Conservation (phyloP, 768 basidiomycete genomes). For the Naganishia vishniacii region DNA sequence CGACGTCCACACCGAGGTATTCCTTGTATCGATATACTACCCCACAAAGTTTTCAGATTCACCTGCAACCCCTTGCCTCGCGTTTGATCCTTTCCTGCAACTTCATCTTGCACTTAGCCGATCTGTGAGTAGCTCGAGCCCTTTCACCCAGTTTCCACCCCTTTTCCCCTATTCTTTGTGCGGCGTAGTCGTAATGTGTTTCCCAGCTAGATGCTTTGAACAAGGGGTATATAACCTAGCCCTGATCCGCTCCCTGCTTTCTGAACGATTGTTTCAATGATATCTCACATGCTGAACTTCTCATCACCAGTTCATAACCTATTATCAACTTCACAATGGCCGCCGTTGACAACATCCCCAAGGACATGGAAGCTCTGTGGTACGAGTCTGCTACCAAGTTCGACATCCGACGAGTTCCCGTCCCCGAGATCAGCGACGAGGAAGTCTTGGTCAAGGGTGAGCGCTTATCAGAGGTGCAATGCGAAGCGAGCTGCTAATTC, state of each 20-base stretch:
- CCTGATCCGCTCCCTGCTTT: neutral
- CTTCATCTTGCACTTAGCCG: neutral
- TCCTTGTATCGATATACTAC: too few relatives aligned
- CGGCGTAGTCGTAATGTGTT: too few relatives aligned
- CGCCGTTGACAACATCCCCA: conserved; percentile 20
- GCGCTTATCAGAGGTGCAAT: conserved; percentile 18
- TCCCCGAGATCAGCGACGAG: conserved; percentile 62
- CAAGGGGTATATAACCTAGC: neutral
- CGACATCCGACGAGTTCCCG: conserved; percentile 62
- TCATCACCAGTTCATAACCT: neutral
- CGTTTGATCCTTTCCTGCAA: conserved; percentile 9
- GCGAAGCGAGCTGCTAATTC: neutral
- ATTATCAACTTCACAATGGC: neutral
- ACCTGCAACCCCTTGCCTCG: too few relatives aligned
- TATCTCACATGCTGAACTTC: too few relatives aligned
- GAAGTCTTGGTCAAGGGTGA: conserved; percentile 71
- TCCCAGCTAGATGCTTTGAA: too few relatives aligned
- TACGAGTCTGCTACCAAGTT: conserved; percentile 56
- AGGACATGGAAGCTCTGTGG: conserved; percentile 27
- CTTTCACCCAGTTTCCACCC: too few relatives aligned
- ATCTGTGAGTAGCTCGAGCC: neutral
- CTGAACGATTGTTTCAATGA: too few relatives aligned
- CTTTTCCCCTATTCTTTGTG: neutral
- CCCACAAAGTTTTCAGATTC: too few relatives aligned
- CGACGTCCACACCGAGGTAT: too few relatives aligned